Conservation (phyloP, 2,329 filamentous ascomycete species). For the Daldinia sp. region DNA sequence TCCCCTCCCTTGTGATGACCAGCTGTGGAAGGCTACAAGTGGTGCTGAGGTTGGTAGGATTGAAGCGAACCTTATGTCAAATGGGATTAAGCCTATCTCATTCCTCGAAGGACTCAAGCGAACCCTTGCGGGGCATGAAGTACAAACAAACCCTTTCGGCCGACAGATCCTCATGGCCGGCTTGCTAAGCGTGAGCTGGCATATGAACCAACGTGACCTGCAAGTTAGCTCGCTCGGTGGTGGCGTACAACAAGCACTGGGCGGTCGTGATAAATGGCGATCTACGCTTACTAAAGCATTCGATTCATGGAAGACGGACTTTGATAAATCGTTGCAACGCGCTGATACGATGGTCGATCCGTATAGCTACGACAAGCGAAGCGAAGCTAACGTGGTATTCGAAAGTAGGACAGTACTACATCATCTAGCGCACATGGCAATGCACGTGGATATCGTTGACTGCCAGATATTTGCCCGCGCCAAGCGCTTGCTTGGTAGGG, state of each 20-base stretch:
- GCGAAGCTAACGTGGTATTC: slow-evolving; percentile 72
- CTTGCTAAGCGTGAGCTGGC: slow-evolving; percentile 91
- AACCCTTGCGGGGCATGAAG: slow-evolving; percentile 83
- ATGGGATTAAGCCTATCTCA: slow-evolving; percentile 82
- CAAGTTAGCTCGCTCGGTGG: slow-evolving; percentile 85
- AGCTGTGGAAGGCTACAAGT: slow-evolving; percentile 89
- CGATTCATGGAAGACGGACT: slow-evolving; percentile 92
- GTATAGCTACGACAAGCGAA: slow-evolving; percentile 68
- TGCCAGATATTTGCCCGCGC: slow-evolving; percentile 95
- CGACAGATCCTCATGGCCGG: slow-evolving; percentile 94
- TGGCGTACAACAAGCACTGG: slow-evolving; percentile 78
- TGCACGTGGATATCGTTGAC: slow-evolving; percentile 97
- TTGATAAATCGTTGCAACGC: slow-evolving; percentile 80
- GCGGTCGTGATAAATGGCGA: slow-evolving; percentile 91
- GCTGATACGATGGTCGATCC: slow-evolving; percentile 61
- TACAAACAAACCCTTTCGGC: slow-evolving; percentile 92
- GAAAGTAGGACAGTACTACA: slow-evolving; percentile 90
- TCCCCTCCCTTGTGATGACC: slow-evolving; percentile 90
- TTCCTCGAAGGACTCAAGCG: slow-evolving; percentile 92
- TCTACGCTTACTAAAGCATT: slow-evolving; percentile 85
- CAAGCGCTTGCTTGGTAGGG: slow-evolving; percentile 82
- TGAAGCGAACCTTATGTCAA: slow-evolving; percentile 80
- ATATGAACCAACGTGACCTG: slow-evolving; percentile 95
- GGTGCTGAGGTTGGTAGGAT: slow-evolving; percentile 85
- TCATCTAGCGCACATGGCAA: slow-evolving; percentile 95